Percentiles rank a stretch among this genome's conserved stretches.
phyloP scores from a whole-genome alignment of 306 rosid genomes.

The Cicer judaicum region DNA sequence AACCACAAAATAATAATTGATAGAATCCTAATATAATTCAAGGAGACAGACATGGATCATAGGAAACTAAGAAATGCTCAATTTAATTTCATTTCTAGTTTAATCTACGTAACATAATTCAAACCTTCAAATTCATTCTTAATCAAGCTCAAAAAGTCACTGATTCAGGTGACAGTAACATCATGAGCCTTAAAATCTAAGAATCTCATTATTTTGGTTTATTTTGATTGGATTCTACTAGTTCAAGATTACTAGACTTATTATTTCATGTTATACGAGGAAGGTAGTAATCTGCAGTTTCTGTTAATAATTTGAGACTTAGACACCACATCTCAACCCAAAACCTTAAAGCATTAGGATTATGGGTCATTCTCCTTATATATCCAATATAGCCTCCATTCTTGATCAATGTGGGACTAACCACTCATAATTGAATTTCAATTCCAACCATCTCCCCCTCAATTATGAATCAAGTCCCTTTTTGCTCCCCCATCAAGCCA shows the following conservation, averaged over 20 bases:
- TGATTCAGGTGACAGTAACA: slow-evolving; percentile 27
- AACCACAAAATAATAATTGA: slow-evolving; percentile 13
- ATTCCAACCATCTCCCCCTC: too few relatives aligned
- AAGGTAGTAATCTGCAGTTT: slow-evolving; percentile 4
- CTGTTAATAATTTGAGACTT: not conserved
- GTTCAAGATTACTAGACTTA: slow-evolving; percentile 32
- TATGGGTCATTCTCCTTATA: too few relatives aligned
- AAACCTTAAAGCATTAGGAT: too few relatives aligned
- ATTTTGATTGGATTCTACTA: slow-evolving; percentile 15
- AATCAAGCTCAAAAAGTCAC: slow-evolving; percentile 7
- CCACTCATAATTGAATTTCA: too few relatives aligned
- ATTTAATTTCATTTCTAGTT: not conserved
- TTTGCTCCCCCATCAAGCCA: too few relatives aligned
- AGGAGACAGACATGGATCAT: slow-evolving; percentile 10
- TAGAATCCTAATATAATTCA: slow-evolving; percentile 23
- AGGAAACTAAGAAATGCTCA: slow-evolving; percentile 30
- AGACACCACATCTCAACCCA: too few relatives aligned
- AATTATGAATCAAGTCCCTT: too few relatives aligned
- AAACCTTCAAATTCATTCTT: slow-evolving; percentile 31
- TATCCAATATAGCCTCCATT: too few relatives aligned
- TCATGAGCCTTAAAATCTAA: slow-evolving; percentile 23
- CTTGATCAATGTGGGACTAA: too few relatives aligned
- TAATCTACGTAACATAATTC: not conserved
- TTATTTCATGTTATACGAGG: not conserved
- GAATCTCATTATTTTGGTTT: slow-evolving; percentile 27